phyloP scores from a whole-genome alignment of 73 alveolate genomes.

The Paramecium caudatum region DNA sequence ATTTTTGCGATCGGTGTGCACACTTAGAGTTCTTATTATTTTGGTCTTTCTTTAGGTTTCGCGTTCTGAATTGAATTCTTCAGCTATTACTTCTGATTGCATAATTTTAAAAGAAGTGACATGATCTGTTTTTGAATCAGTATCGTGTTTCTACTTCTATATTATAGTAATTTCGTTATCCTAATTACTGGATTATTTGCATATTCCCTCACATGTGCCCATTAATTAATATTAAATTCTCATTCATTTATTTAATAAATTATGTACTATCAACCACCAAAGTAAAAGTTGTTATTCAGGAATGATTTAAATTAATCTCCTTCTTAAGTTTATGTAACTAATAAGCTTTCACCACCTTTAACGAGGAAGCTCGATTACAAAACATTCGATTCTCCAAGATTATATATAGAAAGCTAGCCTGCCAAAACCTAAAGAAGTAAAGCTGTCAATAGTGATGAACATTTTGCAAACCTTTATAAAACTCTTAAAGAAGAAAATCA shows the following conservation, averaged over 20 bases:
- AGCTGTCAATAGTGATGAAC: constrained; percentile 10
- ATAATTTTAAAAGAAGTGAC: neutral
- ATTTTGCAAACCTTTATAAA: neutral
- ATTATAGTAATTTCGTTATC: neutral
- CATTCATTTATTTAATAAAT: too few species aligned
- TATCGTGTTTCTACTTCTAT: neutral
- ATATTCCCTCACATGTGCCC: neutral
- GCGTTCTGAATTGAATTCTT: neutral
- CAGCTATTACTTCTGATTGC: neutral
- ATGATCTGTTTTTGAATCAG: neutral
- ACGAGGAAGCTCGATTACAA: too few species aligned
- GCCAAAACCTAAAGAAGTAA: neutral
- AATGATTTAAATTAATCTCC: too few species aligned
- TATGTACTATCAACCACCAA: too few species aligned
- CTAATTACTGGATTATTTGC: neutral
- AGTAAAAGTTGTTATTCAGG: too few species aligned
- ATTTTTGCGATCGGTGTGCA: neutral
- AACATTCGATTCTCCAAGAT: constrained; percentile 35
- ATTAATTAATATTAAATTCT: neutral
- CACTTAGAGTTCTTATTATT: neutral
- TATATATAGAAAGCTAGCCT: neutral
- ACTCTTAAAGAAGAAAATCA: constrained; percentile 36
- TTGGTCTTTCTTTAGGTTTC: neutral
- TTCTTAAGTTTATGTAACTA: too few species aligned
- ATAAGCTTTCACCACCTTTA: too few species aligned